Conservation (phyloP, 2,329 filamentous ascomycete genomes). For the Knufia fluminis region DNA sequence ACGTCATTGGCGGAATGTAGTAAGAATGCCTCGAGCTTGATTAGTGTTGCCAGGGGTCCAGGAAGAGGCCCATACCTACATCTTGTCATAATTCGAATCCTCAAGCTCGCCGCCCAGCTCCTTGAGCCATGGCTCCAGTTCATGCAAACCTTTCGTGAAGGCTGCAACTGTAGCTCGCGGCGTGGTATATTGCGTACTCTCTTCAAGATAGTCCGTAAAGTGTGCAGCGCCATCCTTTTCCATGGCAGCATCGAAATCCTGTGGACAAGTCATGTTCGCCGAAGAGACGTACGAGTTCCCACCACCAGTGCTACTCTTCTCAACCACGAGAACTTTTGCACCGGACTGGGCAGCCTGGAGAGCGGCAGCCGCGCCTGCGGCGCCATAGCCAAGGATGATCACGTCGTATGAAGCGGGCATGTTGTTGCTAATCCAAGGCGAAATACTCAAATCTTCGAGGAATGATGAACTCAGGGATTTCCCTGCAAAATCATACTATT, state of each 20-base stretch:
- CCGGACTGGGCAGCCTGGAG: constrained; percentile 1
- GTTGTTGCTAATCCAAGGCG: no score
- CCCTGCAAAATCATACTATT: no score
- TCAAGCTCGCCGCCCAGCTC: background rate
- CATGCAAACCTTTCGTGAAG: constrained; percentile 2
- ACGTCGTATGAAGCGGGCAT: constrained; percentile 1
- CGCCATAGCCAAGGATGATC: constrained; percentile 2
- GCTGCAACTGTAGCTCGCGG: background rate
- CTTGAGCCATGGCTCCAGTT: background rate
- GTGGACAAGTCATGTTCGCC: background rate
- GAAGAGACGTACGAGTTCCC: background rate
- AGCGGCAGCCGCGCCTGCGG: background rate
- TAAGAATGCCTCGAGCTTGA: constrained; percentile 1
- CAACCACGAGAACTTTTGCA: background rate
- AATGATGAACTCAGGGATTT: no score
- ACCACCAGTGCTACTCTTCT: constrained; percentile 3
- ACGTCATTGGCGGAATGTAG: background rate
- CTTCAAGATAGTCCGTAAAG: background rate
- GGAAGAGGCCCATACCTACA: background rate
- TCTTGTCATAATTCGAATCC: background rate
- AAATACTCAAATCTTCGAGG: no score
- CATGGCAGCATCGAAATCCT: background rate
- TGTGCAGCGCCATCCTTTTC: background rate
- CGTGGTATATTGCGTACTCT: background rate
- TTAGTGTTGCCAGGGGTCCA: background rate